phyloP scores from a whole-genome alignment of 2,329 filamentous ascomycete species.

The Calonectria honghensis region DNA sequence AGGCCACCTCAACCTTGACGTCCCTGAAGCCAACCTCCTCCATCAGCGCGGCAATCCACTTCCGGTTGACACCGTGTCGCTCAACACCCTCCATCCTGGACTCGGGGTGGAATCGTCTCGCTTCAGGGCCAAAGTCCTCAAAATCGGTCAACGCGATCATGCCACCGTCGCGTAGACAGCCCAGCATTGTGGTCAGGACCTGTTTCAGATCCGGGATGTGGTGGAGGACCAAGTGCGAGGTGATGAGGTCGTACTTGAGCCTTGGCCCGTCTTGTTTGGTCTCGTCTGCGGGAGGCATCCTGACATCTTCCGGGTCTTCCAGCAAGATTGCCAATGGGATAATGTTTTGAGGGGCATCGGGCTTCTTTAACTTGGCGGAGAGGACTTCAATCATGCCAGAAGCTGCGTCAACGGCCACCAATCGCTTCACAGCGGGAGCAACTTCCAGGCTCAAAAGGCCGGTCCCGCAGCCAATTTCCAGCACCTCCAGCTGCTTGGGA shows the following conservation, averaged over 20 bases:
- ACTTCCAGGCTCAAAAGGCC: slow-evolving; percentile 71
- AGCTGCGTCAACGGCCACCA: slow-evolving; percentile 73
- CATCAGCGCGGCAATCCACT: slow-evolving; percentile 65
- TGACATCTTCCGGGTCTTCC: slow-evolving; percentile 68
- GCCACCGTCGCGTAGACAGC: slow-evolving; percentile 68
- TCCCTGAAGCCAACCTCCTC: slow-evolving; percentile 61
- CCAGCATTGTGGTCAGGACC: slow-evolving; percentile 67
- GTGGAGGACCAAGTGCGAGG: slow-evolving; percentile 73
- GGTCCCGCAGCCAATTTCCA: slow-evolving; percentile 75
- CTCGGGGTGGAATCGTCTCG: slow-evolving; percentile 71
- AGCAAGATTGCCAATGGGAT: slow-evolving; percentile 67
- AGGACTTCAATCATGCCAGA: slow-evolving; percentile 73
- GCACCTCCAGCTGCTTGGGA: slow-evolving; percentile 60
- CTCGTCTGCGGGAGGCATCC: slow-evolving; percentile 60
- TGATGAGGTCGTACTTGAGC: slow-evolving; percentile 69
- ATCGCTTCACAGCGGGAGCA: slow-evolving; percentile 66
- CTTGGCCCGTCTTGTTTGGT: slow-evolving; percentile 53
- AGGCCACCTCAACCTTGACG: slow-evolving; percentile 68
- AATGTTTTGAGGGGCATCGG: slow-evolving; percentile 63
- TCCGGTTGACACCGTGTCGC: slow-evolving; percentile 69
- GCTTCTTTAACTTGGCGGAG: slow-evolving; percentile 62
- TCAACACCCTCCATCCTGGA: slow-evolving; percentile 72
- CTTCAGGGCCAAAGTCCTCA: slow-evolving; percentile 72
- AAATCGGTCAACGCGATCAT: slow-evolving; percentile 73
- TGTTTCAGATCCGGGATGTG: slow-evolving; percentile 69